Conservation (phyloP, 1,284 basidiomycete genomes). For the Cystobasidiaceae sp. region DNA sequence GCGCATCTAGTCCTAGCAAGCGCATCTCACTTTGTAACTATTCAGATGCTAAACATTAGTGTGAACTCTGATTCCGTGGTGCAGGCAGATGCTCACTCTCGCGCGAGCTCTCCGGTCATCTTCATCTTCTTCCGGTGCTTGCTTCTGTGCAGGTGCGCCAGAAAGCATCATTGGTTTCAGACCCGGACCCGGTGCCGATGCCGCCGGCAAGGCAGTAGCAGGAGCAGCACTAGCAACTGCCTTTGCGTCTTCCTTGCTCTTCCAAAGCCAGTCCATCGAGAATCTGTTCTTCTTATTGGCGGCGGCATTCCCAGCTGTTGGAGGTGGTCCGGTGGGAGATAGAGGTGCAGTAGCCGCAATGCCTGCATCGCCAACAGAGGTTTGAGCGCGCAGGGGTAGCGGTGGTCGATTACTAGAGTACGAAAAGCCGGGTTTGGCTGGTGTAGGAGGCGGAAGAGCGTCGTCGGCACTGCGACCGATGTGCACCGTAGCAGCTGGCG, state of each 20-base stretch:
- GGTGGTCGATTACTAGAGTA: not conserved
- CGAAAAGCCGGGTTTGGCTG: not conserved
- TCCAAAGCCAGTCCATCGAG: slow-evolving; percentile 26
- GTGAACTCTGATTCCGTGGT: slow-evolving; percentile 31
- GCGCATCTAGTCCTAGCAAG: slow-evolving; percentile 19
- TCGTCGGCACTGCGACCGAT: no score
- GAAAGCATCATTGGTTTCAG: slow-evolving; percentile 36
- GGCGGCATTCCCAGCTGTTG: not conserved
- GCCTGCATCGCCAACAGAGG: not conserved
- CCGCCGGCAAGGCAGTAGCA: not conserved
- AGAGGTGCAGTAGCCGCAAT: not conserved
- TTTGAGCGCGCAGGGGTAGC: not conserved
- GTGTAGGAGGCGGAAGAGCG: slow-evolving; percentile 3
- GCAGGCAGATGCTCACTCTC: slow-evolving; percentile 22
- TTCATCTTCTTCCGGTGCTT: slow-evolving; percentile 38
- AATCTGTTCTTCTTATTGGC: slow-evolving; percentile 21
- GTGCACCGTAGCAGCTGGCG: slow-evolving; percentile 9
- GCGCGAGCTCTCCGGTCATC: slow-evolving; percentile 38
- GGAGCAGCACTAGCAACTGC: slow-evolving; percentile 12
- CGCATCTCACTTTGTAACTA: slow-evolving; percentile 31
- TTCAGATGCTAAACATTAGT: slow-evolving; percentile 23
- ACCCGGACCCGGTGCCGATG: not conserved
- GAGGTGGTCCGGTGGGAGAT: not conserved
- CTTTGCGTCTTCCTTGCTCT: not conserved
- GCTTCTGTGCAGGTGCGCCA: slow-evolving; percentile 8